These are phyloP conservation scores for Monotropa hypopitys DNA, from an alignment of 179 eudicot species.

Conservation along the genomic window DNA sequence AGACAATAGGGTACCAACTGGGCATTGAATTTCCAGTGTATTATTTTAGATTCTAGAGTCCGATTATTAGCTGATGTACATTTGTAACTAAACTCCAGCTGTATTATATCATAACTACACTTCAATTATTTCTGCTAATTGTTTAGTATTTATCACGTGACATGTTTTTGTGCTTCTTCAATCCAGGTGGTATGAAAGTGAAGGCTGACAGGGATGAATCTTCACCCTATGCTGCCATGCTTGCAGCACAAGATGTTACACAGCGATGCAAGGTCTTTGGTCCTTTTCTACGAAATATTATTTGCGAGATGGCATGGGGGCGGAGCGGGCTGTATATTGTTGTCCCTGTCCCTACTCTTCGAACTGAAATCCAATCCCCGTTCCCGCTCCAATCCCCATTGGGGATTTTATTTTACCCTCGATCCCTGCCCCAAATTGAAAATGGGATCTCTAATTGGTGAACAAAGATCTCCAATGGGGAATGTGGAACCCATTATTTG, in stretches of 20 bases:
- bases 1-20: too few species aligned
- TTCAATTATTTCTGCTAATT: neutral
- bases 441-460: too few species aligned
- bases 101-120: neutral
- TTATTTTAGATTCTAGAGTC: neutral
- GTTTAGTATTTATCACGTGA: neutral
- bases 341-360: too few species aligned
- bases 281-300: neutral
- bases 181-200: conserved; percentile 80
- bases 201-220: conserved; percentile 91
- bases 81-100: neutral
- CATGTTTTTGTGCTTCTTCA: neutral
- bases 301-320: too few species aligned
- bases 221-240: conserved; percentile 93
- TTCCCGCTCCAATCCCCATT: too few species aligned
- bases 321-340: too few species aligned
- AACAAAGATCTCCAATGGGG: too few species aligned
- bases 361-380: too few species aligned
- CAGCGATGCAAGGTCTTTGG: conserved; percentile 22
- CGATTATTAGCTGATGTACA: neutral
- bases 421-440: too few species aligned
- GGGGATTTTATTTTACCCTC: too few species aligned
- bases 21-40: too few species aligned
- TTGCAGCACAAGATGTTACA: conserved; percentile 63
- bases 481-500: too few species aligned